Conservation (phyloP, 208 protist genomes). For the Lotmaria passim region DNA sequence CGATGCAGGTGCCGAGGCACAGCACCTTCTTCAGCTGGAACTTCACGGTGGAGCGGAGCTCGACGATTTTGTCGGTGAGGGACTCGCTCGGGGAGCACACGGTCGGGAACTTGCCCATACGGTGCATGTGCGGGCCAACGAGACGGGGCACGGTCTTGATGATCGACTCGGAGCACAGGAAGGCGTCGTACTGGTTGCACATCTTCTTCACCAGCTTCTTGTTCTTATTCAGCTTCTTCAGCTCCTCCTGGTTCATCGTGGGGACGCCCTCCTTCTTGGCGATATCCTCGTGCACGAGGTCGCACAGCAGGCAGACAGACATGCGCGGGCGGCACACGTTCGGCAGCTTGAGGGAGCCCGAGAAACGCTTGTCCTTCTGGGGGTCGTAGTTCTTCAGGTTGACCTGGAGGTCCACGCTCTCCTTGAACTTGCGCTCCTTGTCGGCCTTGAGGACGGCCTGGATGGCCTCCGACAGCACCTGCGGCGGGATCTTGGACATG, state of each 20-base stretch:
- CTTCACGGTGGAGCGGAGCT: slow-evolving; percentile 97
- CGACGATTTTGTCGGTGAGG: slow-evolving; percentile 94
- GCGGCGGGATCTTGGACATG: slow-evolving; percentile 92
- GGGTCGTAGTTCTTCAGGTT: slow-evolving; percentile 99
- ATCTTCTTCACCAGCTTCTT: slow-evolving; percentile 99
- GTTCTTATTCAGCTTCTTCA: slow-evolving; percentile 99
- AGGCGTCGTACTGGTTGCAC: slow-evolving; percentile 98
- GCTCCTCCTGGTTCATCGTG: slow-evolving; percentile 97
- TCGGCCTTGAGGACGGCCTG: slow-evolving; percentile 72
- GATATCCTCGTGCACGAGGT: slow-evolving; percentile 96
- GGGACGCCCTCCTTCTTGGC: slow-evolving; percentile 92
- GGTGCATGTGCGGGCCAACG: slow-evolving; percentile 98
- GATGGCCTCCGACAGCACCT: slow-evolving; percentile 83
- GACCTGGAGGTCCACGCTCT: slow-evolving; percentile 99
- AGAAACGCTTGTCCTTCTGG: slow-evolving; percentile 99
- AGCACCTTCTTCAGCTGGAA: slow-evolving; percentile 99
- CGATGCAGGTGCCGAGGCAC: slow-evolving; percentile 97
- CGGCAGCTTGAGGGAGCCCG: slow-evolving; percentile 95
- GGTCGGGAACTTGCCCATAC: slow-evolving; percentile 99
- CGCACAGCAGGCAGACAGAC: slow-evolving; percentile 97
- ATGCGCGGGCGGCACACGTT: slow-evolving; percentile 93
- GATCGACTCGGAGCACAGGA: slow-evolving; percentile 97
- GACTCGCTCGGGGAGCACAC: slow-evolving; percentile 94
- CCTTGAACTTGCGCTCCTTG: slow-evolving; percentile 96
- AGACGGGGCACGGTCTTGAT: slow-evolving; percentile 97